Percentiles rank a stretch among this genome's conserved stretches.
Conservation (phyloP, 2,329 filamentous ascomycete species). For the Podosphaera fusca region DNA sequence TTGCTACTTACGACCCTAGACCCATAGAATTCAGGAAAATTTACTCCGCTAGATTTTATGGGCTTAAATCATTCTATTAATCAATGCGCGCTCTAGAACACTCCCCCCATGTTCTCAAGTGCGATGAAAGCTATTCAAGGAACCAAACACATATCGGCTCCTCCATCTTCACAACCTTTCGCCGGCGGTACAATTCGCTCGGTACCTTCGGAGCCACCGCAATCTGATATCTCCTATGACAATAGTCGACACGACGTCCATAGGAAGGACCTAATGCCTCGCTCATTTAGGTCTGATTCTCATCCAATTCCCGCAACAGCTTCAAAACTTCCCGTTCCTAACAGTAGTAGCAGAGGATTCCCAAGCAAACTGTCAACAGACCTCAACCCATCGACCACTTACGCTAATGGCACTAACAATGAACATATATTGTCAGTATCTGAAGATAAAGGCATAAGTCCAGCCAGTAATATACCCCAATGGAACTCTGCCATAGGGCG, state of each 20-base stretch:
- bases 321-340: background rate
- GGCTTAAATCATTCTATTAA: background rate
- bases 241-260: constrained; percentile 4
- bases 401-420: constrained; percentile 3
- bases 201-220: constrained; percentile 10
- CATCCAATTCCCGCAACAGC: background rate
- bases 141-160: constrained; percentile 2
- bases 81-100: constrained; percentile 8
- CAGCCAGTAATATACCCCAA: constrained; percentile 6
- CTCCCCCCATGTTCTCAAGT: constrained; percentile 12
- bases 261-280: constrained; percentile 9
- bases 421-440: constrained; percentile 3
- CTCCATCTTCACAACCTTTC: constrained; percentile 4
- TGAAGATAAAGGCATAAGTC: background rate
- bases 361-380: constrained; percentile 9
- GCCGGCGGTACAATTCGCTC: constrained; percentile 12
- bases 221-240: constrained; percentile 5
- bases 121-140: constrained; percentile 12
- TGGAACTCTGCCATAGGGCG: constrained; percentile 49
- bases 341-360: background rate
- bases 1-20: too few species aligned
- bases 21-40: too few species aligned
- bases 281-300: constrained; percentile 5
- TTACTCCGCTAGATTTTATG: too few species aligned
- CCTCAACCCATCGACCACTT: constrained; percentile 11